A percentile compares a stretch with the other conserved stretches of the same genome.
Evolutionary conservation across 176 grass and related monocot genomes (phyloP).

Genomic region (Cocos nucifera): DNA sequence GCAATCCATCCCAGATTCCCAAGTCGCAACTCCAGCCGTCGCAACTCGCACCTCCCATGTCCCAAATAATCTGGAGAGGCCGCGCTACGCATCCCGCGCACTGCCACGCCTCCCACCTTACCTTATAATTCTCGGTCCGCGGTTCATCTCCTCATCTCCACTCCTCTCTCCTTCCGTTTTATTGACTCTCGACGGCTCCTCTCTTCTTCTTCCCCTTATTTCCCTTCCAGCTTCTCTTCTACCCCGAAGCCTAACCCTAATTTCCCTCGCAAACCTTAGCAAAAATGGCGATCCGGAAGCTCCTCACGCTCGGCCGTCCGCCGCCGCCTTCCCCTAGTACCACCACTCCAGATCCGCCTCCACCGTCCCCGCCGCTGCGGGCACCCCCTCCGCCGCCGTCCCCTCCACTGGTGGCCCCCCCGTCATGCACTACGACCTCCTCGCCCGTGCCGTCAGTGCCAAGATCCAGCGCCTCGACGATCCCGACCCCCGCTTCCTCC

Average conservation of each 20-base stretch:
- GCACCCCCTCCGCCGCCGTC: conserved; percentile 13
- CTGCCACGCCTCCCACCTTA: too few relatives aligned
- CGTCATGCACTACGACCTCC: conserved; percentile 61
- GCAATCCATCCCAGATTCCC: too few relatives aligned
- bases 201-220: not conserved
- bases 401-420: conserved; percentile 28
- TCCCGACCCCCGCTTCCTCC: conserved; percentile 90
- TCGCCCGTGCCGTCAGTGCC: conserved; percentile 52
- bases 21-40: too few relatives aligned
- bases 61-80: too few relatives aligned
- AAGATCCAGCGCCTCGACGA: conserved; percentile 64
- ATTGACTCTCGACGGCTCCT: not conserved
- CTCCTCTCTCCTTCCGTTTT: too few relatives aligned
- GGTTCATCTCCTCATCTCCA: too few relatives aligned
- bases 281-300: conserved; percentile 40
- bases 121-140: too few relatives aligned
- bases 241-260: conserved; percentile 14
- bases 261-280: not conserved
- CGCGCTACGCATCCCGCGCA: too few relatives aligned
- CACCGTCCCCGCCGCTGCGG: conserved; percentile 23
- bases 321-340: conserved; percentile 17
- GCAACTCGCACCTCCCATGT: too few relatives aligned
- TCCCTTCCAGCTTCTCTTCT: too few relatives aligned
- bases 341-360: not conserved
- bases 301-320: conserved; percentile 48